phyloP scores from a whole-genome alignment of 2,329 filamentous ascomycete genomes.

The Diplodia corticola region DNA sequence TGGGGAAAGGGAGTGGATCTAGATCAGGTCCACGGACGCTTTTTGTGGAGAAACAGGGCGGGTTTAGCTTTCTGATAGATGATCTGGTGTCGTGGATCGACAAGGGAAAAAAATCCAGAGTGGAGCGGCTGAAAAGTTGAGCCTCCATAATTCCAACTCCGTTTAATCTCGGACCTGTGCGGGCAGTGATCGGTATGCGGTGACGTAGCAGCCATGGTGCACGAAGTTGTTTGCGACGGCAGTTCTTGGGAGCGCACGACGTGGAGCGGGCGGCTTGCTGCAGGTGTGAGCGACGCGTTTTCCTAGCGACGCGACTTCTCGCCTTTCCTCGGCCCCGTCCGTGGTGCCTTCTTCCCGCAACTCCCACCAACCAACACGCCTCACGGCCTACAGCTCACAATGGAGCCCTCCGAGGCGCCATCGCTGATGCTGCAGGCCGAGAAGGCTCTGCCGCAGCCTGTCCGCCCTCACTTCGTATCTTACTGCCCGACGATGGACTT shows the following conservation, averaged over 20 bases:
- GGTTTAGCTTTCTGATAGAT: constrained; percentile 9
- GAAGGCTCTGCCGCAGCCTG: constrained; percentile 47
- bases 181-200: too few species aligned
- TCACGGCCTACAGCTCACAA: constrained; percentile 24
- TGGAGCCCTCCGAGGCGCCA: constrained; percentile 27
- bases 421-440: constrained; percentile 42
- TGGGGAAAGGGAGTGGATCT: background rate
- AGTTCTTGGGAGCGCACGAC: background rate
- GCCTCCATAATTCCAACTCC: background rate
- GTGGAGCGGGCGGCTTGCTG: background rate
- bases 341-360: background rate
- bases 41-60: background rate
- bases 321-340: background rate
- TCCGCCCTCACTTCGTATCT: constrained; percentile 61
- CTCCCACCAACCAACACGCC: background rate
- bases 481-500: constrained; percentile 87
- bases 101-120: constrained; percentile 6
- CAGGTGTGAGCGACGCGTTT: constrained; percentile 18
- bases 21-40: background rate
- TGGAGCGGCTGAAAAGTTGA: constrained; percentile 10
- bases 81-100: constrained; percentile 17
- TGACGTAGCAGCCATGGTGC: background rate
- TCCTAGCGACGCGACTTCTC: constrained; percentile 18
- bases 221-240: background rate
- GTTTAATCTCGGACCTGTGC: background rate